Percentiles rank a stretch among this genome's conserved stretches.
phyloP scores from a whole-genome alignment of 331 rosid species.

The Saraca asoca region DNA sequence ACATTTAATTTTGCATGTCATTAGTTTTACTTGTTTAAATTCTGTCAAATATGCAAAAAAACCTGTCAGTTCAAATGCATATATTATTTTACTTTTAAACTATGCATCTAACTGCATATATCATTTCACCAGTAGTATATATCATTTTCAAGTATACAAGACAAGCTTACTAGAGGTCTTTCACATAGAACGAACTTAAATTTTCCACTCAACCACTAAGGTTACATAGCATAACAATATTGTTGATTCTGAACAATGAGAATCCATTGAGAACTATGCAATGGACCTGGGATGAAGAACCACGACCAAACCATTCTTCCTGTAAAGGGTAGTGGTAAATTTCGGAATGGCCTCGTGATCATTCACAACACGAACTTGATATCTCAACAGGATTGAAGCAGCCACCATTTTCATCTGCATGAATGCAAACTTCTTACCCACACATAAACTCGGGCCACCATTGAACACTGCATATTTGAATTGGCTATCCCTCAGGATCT shows the following conservation, averaged over 20 bases:
- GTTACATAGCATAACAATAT: no score
- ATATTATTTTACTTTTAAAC: no score
- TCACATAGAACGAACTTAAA: no score
- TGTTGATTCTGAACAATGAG: background rate
- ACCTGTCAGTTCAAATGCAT: no score
- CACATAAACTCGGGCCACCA: constrained; percentile 57
- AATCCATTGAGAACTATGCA: background rate
- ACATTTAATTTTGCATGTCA: no score
- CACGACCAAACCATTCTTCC: constrained; percentile 51
- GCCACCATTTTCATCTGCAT: constrained; percentile 62
- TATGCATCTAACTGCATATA: no score
- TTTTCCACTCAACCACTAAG: no score
- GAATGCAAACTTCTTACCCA: constrained; percentile 56
- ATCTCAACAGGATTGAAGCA: constrained; percentile 46
- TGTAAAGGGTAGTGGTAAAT: constrained; percentile 51
- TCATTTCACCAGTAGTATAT: no score
- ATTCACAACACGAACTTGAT: constrained; percentile 41
- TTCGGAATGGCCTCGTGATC: constrained; percentile 48
- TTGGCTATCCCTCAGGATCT: constrained; percentile 36
- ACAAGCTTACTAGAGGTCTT: no score
- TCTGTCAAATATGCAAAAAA: no score
- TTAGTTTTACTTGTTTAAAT: no score
- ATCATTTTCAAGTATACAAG: no score
- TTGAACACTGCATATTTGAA: constrained; percentile 53
- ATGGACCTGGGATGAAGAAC: constrained; percentile 38